A percentile compares a stretch with the other conserved stretches of the same genome.
Evolutionary conservation across 148 eudicot genomes (phyloP).

Genomic region (Fallopia convolvulus): DNA sequence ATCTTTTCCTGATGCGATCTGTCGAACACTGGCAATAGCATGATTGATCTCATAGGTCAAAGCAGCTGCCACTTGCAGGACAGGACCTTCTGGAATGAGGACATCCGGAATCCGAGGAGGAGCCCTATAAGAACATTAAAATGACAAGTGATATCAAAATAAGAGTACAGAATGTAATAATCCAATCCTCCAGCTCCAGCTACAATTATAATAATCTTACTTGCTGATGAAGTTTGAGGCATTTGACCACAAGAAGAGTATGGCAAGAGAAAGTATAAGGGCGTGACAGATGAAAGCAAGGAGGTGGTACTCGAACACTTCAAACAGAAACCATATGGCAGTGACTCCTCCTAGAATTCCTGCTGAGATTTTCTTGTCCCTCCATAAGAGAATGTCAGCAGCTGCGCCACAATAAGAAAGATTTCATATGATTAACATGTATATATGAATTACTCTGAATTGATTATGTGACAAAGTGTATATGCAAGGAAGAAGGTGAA

Average conservation of each 20-base stretch:
- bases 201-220: not conserved
- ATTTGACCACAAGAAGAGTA: slow-evolving; percentile 72
- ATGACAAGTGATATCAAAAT: not conserved
- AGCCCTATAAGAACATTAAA: slow-evolving; percentile 18
- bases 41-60: slow-evolving; percentile 43
- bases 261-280: slow-evolving; percentile 49
- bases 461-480: not conserved
- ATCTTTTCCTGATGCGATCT: slow-evolving; percentile 58
- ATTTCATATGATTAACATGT: not conserved
- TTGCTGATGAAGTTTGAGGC: slow-evolving; percentile 53
- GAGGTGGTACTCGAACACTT: slow-evolving; percentile 64
- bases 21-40: slow-evolving; percentile 30
- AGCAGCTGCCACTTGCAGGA: slow-evolving; percentile 40
- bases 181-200: not conserved
- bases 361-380: slow-evolving; percentile 74
- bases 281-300: slow-evolving; percentile 63
- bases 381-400: slow-evolving; percentile 85
- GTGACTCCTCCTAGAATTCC: slow-evolving; percentile 59
- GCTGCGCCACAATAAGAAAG: slow-evolving; percentile 34
- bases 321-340: slow-evolving; percentile 65
- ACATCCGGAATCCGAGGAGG: slow-evolving; percentile 59
- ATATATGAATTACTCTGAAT: not conserved
- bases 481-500: not conserved
- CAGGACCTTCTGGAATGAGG: slow-evolving; percentile 35
- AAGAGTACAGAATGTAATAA: not conserved